A percentile compares a stretch with the other conserved stretches of the same genome.
Conservation (phyloP, 345 rosid genomes). For the Ceriops decandra region DNA sequence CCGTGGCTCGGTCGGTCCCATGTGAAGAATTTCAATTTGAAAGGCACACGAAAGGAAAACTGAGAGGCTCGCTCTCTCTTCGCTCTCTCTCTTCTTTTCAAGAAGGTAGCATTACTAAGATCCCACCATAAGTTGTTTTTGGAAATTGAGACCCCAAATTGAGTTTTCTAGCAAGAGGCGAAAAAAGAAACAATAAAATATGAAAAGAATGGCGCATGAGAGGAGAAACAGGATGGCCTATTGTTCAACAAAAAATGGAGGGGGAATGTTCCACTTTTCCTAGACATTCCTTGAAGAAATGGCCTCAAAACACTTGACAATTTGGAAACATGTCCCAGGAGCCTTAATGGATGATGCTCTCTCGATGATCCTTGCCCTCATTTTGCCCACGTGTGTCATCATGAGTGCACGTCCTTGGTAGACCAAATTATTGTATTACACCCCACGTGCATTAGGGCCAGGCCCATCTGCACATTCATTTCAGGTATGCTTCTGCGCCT, state of each 20-base stretch:
- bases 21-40: slow-evolving; percentile 14
- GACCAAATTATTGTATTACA: slow-evolving; percentile 47
- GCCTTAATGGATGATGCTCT: neutral
- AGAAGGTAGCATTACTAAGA: slow-evolving; percentile 15
- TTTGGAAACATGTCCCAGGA: slow-evolving; percentile 24
- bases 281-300: neutral
- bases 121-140: slow-evolving; percentile 34
- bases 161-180: neutral
- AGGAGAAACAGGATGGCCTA: neutral
- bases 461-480: slow-evolving; percentile 17
- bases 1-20: slow-evolving; percentile 19
- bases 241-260: neutral
- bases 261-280: neutral
- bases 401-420: slow-evolving; percentile 41
- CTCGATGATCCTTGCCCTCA: neutral
- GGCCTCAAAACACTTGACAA: neutral
- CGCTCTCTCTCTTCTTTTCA: neutral
- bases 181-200: neutral
- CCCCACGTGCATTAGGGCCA: slow-evolving; percentile 41
- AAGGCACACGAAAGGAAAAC: neutral
- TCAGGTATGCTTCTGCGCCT: too few species aligned
- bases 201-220: neutral
- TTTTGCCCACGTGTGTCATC: slow-evolving; percentile 62
- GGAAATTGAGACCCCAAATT: neutral
- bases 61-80: neutral